phyloP scores from a whole-genome alignment of 2,329 filamentous ascomycete genomes.

The Sclerotinia minor region DNA sequence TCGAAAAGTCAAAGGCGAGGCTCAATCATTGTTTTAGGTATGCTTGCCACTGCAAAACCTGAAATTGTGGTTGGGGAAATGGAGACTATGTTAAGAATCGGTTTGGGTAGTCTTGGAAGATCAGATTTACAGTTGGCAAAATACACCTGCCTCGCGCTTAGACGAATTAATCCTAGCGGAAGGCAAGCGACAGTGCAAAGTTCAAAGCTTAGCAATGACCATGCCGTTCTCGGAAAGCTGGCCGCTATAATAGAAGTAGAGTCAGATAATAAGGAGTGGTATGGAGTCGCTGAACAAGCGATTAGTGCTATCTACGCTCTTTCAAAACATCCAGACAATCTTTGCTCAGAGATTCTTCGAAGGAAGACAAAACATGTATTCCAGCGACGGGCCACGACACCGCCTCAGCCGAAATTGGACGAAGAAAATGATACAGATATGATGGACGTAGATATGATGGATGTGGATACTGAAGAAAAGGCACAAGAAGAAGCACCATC shows the following conservation, averaged over 20 bases:
- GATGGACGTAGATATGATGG: constrained; percentile 30
- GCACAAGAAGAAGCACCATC: constrained; percentile 33
- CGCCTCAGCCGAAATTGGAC: constrained; percentile 13
- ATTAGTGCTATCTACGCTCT: constrained; percentile 93
- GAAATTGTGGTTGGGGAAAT: constrained; percentile 94
- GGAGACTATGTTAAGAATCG: constrained; percentile 89
- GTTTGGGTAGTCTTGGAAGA: constrained; percentile 77
- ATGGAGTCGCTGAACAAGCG: constrained; percentile 92
- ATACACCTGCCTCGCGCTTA: constrained; percentile 90
- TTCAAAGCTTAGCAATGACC: constrained; percentile 84
- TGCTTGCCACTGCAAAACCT: constrained; percentile 90
- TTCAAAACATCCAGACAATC: constrained; percentile 87
- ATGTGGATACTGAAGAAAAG: constrained; percentile 34
- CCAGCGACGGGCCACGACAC: constrained; percentile 40
- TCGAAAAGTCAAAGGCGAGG: constrained; percentile 87
- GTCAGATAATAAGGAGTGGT: constrained; percentile 93
- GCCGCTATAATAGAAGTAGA: constrained; percentile 82
- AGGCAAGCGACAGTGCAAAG: constrained; percentile 68
- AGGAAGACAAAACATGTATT: constrained; percentile 86
- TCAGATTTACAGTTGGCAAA: constrained; percentile 86
- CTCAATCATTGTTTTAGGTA: constrained; percentile 93
- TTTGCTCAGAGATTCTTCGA: constrained; percentile 88
- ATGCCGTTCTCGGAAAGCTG: constrained; percentile 78
- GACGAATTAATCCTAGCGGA: constrained; percentile 83
- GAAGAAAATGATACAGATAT: constrained; percentile 37